Base-by-base conservation (phyloP, 1,284 basidiomycete genomes). In the Phellopilus nigrolimitatus region DNA sequence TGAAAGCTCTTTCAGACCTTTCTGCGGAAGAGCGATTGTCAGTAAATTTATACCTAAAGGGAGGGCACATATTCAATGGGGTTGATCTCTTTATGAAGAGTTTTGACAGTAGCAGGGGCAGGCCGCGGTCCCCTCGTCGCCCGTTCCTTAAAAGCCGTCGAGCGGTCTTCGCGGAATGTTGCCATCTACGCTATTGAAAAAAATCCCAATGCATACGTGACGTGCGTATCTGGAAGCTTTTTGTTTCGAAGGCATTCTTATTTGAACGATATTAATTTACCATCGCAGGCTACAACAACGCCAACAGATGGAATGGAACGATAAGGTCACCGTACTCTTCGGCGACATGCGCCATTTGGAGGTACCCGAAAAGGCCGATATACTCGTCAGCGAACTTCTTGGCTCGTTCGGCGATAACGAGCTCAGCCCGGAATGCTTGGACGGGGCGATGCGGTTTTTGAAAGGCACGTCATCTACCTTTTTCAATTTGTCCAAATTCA, bases 351-450 rank as follows among this genome's bases (percentile, higher is more conserved):
- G 97, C 19, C 73, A 73, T 4, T 70, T 95, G 19, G 74, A 84
- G 2, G 71, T 95, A 0, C 87, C 90, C 0, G 91, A 97, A 57
- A 76, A 80, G 56, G 93, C 86, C 13, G 97, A 99, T 66, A 91
- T 99, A 56, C 76, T 99, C 47, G 87, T 99, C 60, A 95, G 91
- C 69, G 97, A 99, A 69, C 78, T 99, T 15, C 69, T 99, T 56
- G 97, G 97, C 3, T 95, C 91, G 6, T 99, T 99, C 69, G 97
- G 95, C 3, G 97, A 99, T 69, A 99, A 99, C 59, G 97, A 99
- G 68, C 80, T 99, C 38, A 95, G 91, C 63, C 97, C 97, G 0
- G 97, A 99, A 67, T 97, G 95, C 68, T 72, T 98, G 27, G 95
- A 98, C 66, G 95, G 95, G n/a, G 95, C 89, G 13, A 84, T 88